Conservation (phyloP, 768 basidiomycete species). For the Leccinum sublutescens region DNA sequence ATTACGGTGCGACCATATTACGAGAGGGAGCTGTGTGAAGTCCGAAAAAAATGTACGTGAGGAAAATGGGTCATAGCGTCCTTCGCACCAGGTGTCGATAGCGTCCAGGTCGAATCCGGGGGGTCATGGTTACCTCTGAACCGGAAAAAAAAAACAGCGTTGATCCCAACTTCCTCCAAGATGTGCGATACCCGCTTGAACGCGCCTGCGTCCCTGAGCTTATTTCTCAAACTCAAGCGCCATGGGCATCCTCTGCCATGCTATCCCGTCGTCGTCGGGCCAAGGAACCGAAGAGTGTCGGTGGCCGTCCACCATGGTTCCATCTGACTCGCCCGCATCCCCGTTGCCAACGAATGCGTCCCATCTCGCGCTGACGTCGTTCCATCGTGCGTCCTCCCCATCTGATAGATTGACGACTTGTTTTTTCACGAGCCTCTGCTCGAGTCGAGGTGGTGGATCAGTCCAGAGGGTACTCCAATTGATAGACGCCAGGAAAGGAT, state of each 20-base stretch:
- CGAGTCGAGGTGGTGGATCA: conserved; percentile 54
- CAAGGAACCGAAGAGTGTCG: not conserved
- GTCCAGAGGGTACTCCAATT: conserved; percentile 69
- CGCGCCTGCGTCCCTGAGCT: conserved; percentile 9
- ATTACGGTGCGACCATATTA: too few relatives aligned
- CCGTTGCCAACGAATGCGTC: conserved; percentile 41
- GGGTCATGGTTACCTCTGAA: not conserved
- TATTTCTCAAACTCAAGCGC: conserved; percentile 29
- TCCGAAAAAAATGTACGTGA: too few relatives aligned
- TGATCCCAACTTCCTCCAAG: conserved; percentile 42
- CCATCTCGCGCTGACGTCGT: conserved; percentile 55
- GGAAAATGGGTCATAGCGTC: too few relatives aligned
- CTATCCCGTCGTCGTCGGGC: conserved; percentile 40
- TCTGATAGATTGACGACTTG: conserved; percentile 17
- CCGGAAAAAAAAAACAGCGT: conserved; percentile 13
- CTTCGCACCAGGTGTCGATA: not conserved
- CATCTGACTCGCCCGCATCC: conserved; percentile 20
- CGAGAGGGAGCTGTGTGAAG: too few relatives aligned
- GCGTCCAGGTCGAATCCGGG: not conserved
- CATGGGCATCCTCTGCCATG: conserved; percentile 50
- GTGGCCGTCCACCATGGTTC: conserved; percentile 2
- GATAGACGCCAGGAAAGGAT: conserved; percentile 59
- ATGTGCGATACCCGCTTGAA: conserved; percentile 26
- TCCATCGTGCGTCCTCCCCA: conserved; percentile 41
- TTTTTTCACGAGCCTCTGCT: conserved; percentile 56